Percentiles rank a stretch among this genome's conserved stretches.
Conservation (phyloP, 257 asterid species). For the Primulina eburnea region DNA sequence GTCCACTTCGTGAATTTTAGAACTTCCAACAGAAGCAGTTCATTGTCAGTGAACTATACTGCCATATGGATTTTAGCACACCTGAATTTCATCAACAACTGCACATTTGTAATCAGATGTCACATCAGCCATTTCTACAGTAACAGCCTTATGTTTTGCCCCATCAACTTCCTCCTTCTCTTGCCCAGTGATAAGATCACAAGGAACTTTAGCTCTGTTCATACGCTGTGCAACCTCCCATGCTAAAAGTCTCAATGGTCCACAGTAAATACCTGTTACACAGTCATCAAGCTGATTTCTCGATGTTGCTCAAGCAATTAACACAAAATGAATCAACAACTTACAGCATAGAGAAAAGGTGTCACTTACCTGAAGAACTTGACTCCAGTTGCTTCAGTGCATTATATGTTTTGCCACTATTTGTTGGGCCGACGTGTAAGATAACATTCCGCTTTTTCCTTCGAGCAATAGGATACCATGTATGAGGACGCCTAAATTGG, state of each 20-base stretch:
- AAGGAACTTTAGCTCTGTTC: conserved; percentile 86
- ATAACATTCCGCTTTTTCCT: conserved; percentile 58
- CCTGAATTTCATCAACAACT: conserved; percentile 97
- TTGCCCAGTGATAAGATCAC: conserved; percentile 94
- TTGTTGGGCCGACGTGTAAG: conserved; percentile 96
- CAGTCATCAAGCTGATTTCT: conserved; percentile 13
- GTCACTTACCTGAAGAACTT: conserved; percentile 64
- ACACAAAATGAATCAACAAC: conserved; percentile 10
- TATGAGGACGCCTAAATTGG: conserved; percentile 66
- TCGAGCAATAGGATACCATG: conserved; percentile 94
- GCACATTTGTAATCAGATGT: conserved; percentile 71
- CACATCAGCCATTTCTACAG: conserved; percentile 95
- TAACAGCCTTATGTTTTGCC: conserved; percentile 80
- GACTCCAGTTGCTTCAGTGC: conserved; percentile 79
- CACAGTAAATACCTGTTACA: conserved; percentile 80
- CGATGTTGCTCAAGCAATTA: conserved; percentile 11
- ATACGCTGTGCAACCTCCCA: conserved; percentile 94
- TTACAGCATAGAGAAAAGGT: not conserved
- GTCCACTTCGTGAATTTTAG: not conserved
- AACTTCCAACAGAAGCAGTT: conserved; percentile 8
- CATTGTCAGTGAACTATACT: conserved; percentile 1
- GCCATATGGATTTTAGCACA: conserved; percentile 26
- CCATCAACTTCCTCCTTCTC: conserved; percentile 87
- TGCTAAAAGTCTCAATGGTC: conserved; percentile 94
- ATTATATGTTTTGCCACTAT: conserved; percentile 90